Evolutionary conservation across 805 yeast genomes (phyloP), one percentile per base, ranked within the genome.

Genomic region (Clavispora fructus): DNA sequence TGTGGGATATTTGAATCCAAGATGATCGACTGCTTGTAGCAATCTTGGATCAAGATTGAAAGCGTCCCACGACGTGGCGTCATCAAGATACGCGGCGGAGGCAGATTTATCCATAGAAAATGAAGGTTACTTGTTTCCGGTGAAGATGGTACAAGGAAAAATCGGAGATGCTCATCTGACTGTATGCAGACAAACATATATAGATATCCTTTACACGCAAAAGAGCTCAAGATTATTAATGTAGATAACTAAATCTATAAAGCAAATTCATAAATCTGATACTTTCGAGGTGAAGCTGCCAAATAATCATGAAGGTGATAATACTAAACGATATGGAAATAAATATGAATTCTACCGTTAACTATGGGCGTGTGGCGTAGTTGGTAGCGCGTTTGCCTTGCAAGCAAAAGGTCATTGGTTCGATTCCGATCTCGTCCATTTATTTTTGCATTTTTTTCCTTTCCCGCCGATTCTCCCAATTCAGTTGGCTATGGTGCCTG

Each of bases 1-100:
- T 1, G 98, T 94, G 9, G 99, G 98, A 60, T 85, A 82, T 44
- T 76, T 79, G 70, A 83, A 90, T 4, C 95, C 96, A 38, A 85
- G 67, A 57, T 82, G 81, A 53, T 83, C 83, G 44, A 92, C 75
- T 7, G 97, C 96, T 63, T 92, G 97, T 35, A 80, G 62, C 39
- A 94, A 72, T 51, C 98, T 74, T 27, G 95, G 77, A 63, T 94
- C 99, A 46, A 92, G 73, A 45, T 82, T 82, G 61, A 92, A 80
- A 2, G 85, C 74, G 44, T 85, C 87, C 75, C 95, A 92, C 7
- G 80, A 72, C 12, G 77, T 68, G 1, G 82, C 74, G 29, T 83
- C 87, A 60, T 87, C 95, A 45, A 87, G 74, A 56, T 84, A 85
- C 12, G 84, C 85, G 44, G 77, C 78, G 6, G 87, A 73, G 39